Conservation (phyloP, 2,329 filamentous ascomycete species). For the Neofusicoccum kwambonambiense region DNA sequence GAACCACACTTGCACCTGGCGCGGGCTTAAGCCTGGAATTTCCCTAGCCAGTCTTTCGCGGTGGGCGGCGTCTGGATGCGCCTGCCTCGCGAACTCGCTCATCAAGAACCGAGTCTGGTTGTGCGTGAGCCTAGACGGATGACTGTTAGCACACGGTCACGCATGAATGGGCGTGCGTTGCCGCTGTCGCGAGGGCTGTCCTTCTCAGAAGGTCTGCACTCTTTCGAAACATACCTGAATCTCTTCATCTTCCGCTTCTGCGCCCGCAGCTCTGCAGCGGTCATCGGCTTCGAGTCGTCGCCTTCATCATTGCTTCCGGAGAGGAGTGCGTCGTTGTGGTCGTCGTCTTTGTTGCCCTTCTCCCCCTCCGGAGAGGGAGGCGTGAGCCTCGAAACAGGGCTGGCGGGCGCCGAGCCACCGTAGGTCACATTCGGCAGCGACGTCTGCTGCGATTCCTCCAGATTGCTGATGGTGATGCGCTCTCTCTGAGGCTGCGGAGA, state of each 20-base stretch:
- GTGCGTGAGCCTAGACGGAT: conserved; percentile 72
- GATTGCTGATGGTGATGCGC: conserved; percentile 30
- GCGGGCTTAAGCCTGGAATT: conserved; percentile 85
- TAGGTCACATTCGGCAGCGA: conserved; percentile 36
- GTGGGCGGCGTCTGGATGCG: conserved; percentile 89
- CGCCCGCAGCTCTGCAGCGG: conserved; percentile 48
- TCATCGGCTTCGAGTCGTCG: conserved; percentile 40
- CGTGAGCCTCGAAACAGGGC: conserved; percentile 46
- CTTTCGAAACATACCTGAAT: conserved; percentile 59
- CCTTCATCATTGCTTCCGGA: conserved; percentile 28
- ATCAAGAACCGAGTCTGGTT: conserved; percentile 97
- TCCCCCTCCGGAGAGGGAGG: conserved; percentile 43
- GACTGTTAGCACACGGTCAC: not conserved
- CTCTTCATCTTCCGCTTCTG: conserved; percentile 66
- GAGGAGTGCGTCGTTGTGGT: conserved; percentile 41
- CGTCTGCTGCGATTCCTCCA: conserved; percentile 36
- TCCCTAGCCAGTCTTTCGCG: conserved; percentile 82
- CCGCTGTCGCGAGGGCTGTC: not conserved
- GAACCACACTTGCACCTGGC: conserved; percentile 98
- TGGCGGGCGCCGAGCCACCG: conserved; percentile 46
- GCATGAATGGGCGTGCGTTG: too few species aligned
- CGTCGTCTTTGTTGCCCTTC: conserved; percentile 40
- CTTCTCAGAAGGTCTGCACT: not conserved
- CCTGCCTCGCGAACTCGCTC: conserved; percentile 94
- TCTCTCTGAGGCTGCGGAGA: conserved; percentile 31